Percentiles rank a stretch among this genome's conserved stretches.
phyloP scores from a whole-genome alignment of 805 yeast species.

The Tetrapisispora phaffii region DNA sequence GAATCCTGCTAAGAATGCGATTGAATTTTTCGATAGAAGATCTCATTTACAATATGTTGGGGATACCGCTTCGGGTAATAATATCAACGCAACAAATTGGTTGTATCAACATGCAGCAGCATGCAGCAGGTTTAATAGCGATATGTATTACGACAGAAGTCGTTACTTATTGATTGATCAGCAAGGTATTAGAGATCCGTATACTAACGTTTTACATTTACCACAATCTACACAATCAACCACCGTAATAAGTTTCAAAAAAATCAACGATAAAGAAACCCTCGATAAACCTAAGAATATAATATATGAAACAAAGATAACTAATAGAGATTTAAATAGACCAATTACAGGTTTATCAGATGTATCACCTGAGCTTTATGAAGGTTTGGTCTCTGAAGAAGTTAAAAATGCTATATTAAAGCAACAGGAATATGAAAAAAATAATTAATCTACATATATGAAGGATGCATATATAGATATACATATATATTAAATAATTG shows the following conservation, averaged over 20 bases:
- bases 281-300: conserved; percentile 30
- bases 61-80: conserved; percentile 16
- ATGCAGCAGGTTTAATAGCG: conserved; percentile 59
- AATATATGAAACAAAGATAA: conserved; percentile 38
- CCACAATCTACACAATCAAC: conserved; percentile 73
- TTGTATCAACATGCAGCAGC: conserved; percentile 76
- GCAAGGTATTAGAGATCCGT: conserved; percentile 65
- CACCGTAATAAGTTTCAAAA: conserved; percentile 23
- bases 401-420: conserved; percentile 48
- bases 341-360: conserved; percentile 52
- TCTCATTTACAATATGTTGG: conserved; percentile 21
- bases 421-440: conserved; percentile 45
- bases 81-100: conserved; percentile 65
- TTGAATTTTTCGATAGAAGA: conserved; percentile 33
- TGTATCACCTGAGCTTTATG: conserved; percentile 51
- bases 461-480: neutral
- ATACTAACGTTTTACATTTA: conserved; percentile 70
- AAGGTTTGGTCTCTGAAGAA: conserved; percentile 47
- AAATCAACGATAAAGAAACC: conserved; percentile 11
- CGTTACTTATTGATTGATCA: conserved; percentile 35
- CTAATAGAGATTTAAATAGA: conserved; percentile 38
- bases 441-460: neutral
- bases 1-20: conserved; percentile 30
- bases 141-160: conserved; percentile 47
- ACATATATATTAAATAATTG: neutral